These are phyloP conservation scores for Serpula lacrymans DNA, from an alignment of 768 basidiomycete genomes.

Conservation along the genomic window DNA sequence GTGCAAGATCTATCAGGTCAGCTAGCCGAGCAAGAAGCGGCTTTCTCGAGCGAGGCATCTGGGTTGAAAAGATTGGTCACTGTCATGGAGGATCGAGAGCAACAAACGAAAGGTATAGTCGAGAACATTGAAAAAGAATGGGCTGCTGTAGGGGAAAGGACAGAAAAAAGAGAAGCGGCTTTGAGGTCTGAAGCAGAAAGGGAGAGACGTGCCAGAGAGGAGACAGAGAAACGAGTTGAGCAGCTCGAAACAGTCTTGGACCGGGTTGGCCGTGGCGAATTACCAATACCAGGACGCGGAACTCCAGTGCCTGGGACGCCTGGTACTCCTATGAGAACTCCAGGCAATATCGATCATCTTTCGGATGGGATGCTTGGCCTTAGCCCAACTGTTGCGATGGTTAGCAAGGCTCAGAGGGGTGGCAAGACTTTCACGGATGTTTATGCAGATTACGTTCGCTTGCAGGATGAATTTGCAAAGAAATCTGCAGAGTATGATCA, in stretches of 20 bases:
- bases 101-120: constrained; percentile 78
- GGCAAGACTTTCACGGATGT: constrained; percentile 94
- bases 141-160: constrained; percentile 66
- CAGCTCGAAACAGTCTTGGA: constrained; percentile 73
- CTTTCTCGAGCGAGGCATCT: constrained; percentile 74
- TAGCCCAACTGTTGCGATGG: constrained; percentile 87
- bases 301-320: constrained; percentile 35
- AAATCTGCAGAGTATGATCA: constrained; percentile 82
- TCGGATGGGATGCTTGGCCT: constrained; percentile 62
- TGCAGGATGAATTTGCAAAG: constrained; percentile 77
- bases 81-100: constrained; percentile 86
- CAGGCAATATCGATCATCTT: constrained; percentile 30
- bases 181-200: constrained; percentile 70
- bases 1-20: constrained; percentile 74
- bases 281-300: constrained; percentile 52
- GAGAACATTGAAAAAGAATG: constrained; percentile 82
- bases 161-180: constrained; percentile 61
- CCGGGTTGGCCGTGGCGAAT: constrained; percentile 67
- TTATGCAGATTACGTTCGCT: constrained; percentile 83
- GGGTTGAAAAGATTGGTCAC: constrained; percentile 71
- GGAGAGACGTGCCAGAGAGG: constrained; percentile 66
- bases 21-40: constrained; percentile 81
- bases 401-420: constrained; percentile 71
- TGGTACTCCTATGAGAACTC: constrained; percentile 44
- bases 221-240: constrained; percentile 66